Conservation (phyloP, 768 basidiomycete genomes). For the Amanita inopinata region DNA sequence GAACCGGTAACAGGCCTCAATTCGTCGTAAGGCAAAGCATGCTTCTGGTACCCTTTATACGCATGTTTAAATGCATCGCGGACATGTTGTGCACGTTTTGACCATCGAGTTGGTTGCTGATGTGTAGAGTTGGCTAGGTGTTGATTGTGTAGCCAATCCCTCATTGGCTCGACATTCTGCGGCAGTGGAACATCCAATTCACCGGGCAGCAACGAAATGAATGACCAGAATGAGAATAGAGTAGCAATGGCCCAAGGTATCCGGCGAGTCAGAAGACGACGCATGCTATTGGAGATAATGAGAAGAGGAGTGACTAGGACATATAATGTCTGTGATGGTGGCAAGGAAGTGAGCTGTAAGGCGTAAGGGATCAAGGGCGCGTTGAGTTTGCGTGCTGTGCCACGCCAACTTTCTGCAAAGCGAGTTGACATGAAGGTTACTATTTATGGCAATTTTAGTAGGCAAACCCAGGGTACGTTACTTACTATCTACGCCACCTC, state of each 20-base stretch:
- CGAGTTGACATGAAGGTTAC: too few species aligned
- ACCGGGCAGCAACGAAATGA: background rate
- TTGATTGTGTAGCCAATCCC: too few species aligned
- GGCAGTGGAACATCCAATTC: too few species aligned
- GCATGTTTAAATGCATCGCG: constrained; percentile 52
- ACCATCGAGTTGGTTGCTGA: constrained; percentile 27
- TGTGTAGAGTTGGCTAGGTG: background rate
- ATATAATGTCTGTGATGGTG: too few species aligned
- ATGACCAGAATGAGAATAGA: constrained; percentile 1
- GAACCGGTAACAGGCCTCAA: constrained; percentile 40
- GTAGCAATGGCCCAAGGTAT: background rate
- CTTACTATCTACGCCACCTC: background rate
- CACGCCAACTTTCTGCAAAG: too few species aligned
- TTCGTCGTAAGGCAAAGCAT: constrained; percentile 51
- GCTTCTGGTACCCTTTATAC: constrained; percentile 41
- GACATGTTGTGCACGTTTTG: constrained; percentile 40
- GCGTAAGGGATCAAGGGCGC: too few species aligned
- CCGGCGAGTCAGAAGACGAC: background rate
- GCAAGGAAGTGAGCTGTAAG: too few species aligned
- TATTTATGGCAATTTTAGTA: too few species aligned
- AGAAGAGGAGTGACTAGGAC: background rate
- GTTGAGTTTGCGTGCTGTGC: too few species aligned
- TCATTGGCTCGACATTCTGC: too few species aligned
- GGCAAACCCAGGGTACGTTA: background rate
- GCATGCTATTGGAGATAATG: constrained; percentile 1